These are phyloP conservation scores for Hanseniaspora occidentalis DNA, from an alignment of 805 yeast genomes.

Conservation along the genomic window DNA sequence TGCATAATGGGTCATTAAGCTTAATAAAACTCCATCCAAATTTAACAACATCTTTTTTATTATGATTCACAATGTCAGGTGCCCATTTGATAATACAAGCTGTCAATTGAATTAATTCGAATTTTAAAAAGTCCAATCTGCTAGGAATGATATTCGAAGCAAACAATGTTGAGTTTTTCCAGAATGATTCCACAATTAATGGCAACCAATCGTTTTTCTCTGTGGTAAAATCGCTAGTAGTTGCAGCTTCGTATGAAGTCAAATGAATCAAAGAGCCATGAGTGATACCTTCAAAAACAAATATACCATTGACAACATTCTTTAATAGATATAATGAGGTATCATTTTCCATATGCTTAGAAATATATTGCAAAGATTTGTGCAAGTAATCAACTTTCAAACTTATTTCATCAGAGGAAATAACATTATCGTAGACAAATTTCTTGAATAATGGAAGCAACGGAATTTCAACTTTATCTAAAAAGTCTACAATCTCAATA, in stretches of 20 bases:
- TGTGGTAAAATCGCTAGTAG: conserved; percentile 20
- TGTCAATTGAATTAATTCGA: conserved; percentile 71
- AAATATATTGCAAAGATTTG: conserved; percentile 37
- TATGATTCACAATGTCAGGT: conserved; percentile 43
- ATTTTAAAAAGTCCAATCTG: conserved; percentile 57
- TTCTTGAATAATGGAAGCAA: conserved; percentile 35
- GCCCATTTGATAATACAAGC: conserved; percentile 62
- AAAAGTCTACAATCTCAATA: conserved; percentile 32
- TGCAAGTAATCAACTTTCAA: conserved; percentile 39
- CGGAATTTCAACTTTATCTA: conserved; percentile 11
- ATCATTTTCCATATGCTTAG: conserved; percentile 32
- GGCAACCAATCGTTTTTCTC: conserved; percentile 41
- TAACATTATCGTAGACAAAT: conserved; percentile 44
- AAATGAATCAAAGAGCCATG: conserved; percentile 36
- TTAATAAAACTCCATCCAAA: conserved; percentile 91
- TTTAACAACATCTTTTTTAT: conserved; percentile 75
- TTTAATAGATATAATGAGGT: conserved; percentile 53
- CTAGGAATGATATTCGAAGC: conserved; percentile 45
- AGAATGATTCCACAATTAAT: conserved; percentile 47
- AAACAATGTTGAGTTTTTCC: conserved; percentile 48
- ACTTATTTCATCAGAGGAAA: conserved; percentile 33
- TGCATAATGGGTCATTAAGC: conserved; percentile 75
- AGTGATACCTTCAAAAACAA: conserved; percentile 46
- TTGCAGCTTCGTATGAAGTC: conserved; percentile 21
- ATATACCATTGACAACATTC: conserved; percentile 50